Conservation (phyloP, 768 basidiomycete species). For the Bullera alba region DNA sequence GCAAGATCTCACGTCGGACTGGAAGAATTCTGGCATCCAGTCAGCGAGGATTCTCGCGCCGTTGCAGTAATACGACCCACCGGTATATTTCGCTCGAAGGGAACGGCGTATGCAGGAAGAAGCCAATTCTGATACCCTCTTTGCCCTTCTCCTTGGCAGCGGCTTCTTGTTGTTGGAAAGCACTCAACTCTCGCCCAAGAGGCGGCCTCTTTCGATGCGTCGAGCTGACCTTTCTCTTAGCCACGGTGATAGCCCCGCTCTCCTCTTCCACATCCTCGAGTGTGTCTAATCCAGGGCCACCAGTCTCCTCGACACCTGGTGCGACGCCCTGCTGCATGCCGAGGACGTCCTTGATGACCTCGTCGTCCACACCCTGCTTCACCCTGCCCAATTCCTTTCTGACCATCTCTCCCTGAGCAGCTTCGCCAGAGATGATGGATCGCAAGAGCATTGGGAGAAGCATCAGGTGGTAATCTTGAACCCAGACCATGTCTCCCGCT, state of each 20-base stretch:
- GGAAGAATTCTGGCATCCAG: conserved; percentile 79
- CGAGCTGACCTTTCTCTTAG: conserved; percentile 47
- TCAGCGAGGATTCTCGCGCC: no score
- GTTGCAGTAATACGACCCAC: conserved; percentile 51
- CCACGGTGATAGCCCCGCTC: conserved; percentile 49
- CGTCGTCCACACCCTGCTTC: conserved; percentile 50
- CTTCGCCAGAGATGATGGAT: conserved; percentile 55
- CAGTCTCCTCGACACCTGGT: conserved; percentile 24
- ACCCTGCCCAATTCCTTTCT: conserved; percentile 41
- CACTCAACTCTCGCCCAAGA: conserved; percentile 20
- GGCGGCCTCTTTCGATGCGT: conserved; percentile 49
- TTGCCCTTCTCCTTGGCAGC: conserved; percentile 43
- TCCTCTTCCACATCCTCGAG: conserved; percentile 54
- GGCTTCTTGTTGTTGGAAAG: conserved; percentile 38
- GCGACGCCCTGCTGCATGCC: conserved; percentile 26
- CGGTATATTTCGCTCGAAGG: conserved; percentile 96
- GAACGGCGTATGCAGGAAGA: conserved; percentile 98
- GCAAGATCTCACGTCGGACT: conserved; percentile 92
- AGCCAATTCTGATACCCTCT: conserved; percentile 78
- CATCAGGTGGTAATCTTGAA: conserved; percentile 71
- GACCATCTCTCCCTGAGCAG: conserved; percentile 41
- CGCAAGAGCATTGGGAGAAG: conserved; percentile 94
- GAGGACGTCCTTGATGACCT: conserved; percentile 38
- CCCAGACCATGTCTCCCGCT: conserved; percentile 95
- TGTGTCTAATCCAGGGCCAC: conserved; percentile 37